Conservation (phyloP, 805 yeast species). For the Ogataea methanolica region DNA sequence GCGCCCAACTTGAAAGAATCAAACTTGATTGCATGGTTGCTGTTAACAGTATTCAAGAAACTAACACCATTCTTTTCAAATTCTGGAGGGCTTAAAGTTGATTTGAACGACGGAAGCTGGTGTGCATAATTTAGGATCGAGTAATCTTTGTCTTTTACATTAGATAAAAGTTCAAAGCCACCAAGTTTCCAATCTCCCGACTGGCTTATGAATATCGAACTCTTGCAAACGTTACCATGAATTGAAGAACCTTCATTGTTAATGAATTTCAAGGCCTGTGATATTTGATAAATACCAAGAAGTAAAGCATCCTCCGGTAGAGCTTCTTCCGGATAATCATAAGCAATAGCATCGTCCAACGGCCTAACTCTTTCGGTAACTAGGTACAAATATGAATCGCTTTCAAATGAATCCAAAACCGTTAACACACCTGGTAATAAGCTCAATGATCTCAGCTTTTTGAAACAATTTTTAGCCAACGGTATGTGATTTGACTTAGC, state of each 20-base stretch:
- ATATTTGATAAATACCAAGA: slow-evolving; percentile 54
- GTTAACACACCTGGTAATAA: slow-evolving; percentile 63
- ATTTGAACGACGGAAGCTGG: slow-evolving; percentile 22
- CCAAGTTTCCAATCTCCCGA: slow-evolving; percentile 81
- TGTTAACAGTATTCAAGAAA: slow-evolving; percentile 24
- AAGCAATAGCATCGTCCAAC: slow-evolving; percentile 34
- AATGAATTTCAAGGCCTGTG: slow-evolving; percentile 51
- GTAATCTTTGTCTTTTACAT: slow-evolving; percentile 41
- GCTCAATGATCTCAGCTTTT: slow-evolving; percentile 50
- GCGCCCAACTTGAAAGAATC: slow-evolving; percentile 66
- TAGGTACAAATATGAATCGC: slow-evolving; percentile 51
- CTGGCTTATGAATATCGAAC: slow-evolving; percentile 59
- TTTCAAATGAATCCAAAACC: slow-evolving; percentile 60
- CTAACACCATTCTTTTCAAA: slow-evolving; percentile 41
- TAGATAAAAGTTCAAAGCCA: slow-evolving; percentile 70
- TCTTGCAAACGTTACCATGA: slow-evolving; percentile 56
- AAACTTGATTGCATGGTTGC: slow-evolving; percentile 36
- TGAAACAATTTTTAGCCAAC: slow-evolving; percentile 41
- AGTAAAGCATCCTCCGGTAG: slow-evolving; percentile 32
- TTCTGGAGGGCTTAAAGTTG: slow-evolving; percentile 45
- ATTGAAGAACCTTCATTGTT: slow-evolving; percentile 54
- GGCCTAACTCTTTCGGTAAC: slow-evolving; percentile 68
- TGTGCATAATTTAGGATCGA: slow-evolving; percentile 18
- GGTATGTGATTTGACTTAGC: slow-evolving; percentile 26
- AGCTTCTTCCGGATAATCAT: slow-evolving; percentile 20